These are phyloP conservation scores for Sophora flavescens DNA, from an alignment of 306 rosid genomes.

Conservation along the genomic window DNA sequence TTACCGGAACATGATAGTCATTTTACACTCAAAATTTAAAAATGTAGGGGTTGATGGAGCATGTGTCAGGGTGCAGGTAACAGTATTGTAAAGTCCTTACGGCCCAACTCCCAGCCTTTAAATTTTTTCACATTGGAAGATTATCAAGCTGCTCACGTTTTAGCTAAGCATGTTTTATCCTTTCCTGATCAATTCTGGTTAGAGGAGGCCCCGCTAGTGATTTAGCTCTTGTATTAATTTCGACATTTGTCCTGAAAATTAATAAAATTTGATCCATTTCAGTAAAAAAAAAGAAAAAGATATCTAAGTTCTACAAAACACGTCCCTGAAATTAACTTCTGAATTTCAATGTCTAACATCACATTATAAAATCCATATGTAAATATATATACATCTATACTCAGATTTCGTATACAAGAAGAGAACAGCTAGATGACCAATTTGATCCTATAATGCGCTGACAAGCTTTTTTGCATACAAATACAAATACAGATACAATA, in stretches of 20 bases:
- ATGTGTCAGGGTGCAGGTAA: too few species aligned
- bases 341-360: conserved; percentile 32
- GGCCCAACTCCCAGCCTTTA: too few species aligned
- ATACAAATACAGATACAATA: neutral
- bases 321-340: conserved; percentile 20
- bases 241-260: too few species aligned
- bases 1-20: too few species aligned
- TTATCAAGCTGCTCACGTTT: too few species aligned
- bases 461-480: neutral
- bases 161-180: too few species aligned
- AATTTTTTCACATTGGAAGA: too few species aligned
- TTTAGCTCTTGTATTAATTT: neutral
- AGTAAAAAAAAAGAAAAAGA: neutral
- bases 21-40: too few species aligned
- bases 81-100: too few species aligned
- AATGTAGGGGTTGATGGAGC: too few species aligned
- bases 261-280: too few species aligned
- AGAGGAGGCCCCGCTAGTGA: neutral
- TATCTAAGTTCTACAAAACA: conserved; percentile 22
- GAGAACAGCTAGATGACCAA: conserved; percentile 10
- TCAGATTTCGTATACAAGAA: neutral
- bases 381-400: neutral
- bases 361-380: neutral
- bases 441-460: conserved; percentile 13
- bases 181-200: too few species aligned